Conservation (phyloP, 495 filamentous ascomycete genomes). For the Parathielavia appendiculata region DNA sequence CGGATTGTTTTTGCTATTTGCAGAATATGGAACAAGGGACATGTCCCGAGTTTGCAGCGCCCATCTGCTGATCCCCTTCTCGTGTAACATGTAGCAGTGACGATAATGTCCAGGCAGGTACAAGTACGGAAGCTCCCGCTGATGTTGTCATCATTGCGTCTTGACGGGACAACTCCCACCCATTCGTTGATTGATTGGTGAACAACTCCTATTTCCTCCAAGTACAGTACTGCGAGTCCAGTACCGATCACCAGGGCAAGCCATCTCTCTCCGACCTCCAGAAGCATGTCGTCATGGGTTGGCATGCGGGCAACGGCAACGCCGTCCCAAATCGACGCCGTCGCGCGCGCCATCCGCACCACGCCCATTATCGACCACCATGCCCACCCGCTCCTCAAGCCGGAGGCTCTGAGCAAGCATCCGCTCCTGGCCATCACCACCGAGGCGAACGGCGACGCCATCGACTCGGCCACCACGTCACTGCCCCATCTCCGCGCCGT, state of each 20-base stretch:
- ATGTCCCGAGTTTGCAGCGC: too few relatives aligned
- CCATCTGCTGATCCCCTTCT: too few relatives aligned
- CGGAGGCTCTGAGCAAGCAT: constrained; percentile 38
- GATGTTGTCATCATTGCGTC: too few relatives aligned
- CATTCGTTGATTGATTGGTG: too few relatives aligned
- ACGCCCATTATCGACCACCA: constrained; percentile 87
- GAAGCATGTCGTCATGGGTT: constrained; percentile 31
- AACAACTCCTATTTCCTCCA: neutral
- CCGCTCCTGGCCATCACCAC: constrained; percentile 65
- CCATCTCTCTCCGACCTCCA: neutral
- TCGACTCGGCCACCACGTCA: constrained; percentile 50
- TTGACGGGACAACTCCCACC: too few relatives aligned
- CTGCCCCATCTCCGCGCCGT: constrained; percentile 67
- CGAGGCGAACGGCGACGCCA: constrained; percentile 66
- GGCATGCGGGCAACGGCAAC: constrained; percentile 29
- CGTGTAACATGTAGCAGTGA: too few relatives aligned
- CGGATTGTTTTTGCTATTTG: too few relatives aligned
- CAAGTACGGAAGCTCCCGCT: too few relatives aligned
- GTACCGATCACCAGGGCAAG: neutral
- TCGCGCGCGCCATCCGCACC: constrained; percentile 48
- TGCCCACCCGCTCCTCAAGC: constrained; percentile 60
- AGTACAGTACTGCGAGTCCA: neutral
- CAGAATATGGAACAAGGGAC: too few relatives aligned
- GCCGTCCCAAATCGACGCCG: constrained; percentile 29
- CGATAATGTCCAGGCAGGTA: too few relatives aligned